These are phyloP conservation scores for Penicillium sp. DNA, from an alignment of 2,329 filamentous ascomycete species.

Conservation along the genomic window DNA sequence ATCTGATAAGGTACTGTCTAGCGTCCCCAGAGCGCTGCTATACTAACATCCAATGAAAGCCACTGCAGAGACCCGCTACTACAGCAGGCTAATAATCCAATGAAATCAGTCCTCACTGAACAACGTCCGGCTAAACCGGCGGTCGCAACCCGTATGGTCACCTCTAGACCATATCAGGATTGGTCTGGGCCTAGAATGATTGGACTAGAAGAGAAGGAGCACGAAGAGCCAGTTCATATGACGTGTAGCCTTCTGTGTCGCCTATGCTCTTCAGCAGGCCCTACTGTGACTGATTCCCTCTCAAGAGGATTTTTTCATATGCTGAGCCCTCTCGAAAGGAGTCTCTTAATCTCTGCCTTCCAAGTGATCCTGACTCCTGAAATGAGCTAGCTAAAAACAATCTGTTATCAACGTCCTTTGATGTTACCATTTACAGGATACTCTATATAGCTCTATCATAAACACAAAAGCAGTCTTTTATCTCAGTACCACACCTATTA, in stretches of 20 bases:
- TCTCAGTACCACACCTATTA: constrained; percentile 4
- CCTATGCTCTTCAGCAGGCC: constrained; percentile 9
- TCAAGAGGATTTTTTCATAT: constrained; percentile 13
- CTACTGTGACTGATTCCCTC: constrained; percentile 13
- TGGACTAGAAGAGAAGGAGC: constrained; percentile 9
- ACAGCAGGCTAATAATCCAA: no score
- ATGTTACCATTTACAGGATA: background rate
- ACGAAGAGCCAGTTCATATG: constrained; percentile 13
- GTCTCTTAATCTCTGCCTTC: background rate
- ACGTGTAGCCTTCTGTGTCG: constrained; percentile 10
- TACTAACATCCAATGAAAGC: no score
- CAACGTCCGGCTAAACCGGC: no score
- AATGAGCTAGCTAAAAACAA: background rate
- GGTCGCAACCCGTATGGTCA: no score
- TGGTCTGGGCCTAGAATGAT: background rate
- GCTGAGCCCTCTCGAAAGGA: constrained; percentile 2
- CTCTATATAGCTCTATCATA: constrained; percentile 6
- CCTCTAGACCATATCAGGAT: no score
- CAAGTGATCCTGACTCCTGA: background rate
- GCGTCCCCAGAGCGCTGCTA: no score
- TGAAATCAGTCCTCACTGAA: no score
- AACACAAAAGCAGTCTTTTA: background rate
- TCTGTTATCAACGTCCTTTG: background rate
- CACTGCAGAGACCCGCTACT: no score
- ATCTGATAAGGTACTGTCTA: no score